These are phyloP conservation scores for Candida hungchunana DNA, from an alignment of 805 yeast genomes.

Conservation along the genomic window DNA sequence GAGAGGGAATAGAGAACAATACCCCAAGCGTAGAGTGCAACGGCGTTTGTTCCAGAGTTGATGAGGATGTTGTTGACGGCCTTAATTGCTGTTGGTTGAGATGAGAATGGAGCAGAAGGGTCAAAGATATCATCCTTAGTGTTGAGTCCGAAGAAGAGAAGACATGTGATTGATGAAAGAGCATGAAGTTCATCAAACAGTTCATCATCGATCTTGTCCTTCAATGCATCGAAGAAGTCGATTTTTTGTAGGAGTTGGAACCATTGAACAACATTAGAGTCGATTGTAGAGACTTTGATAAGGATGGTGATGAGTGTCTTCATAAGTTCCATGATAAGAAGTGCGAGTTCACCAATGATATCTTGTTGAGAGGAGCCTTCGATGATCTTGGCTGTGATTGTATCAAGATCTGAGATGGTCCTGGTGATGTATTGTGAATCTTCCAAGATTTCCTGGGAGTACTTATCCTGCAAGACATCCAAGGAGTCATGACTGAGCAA, in stretches of 20 bases:
- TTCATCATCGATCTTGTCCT: slow-evolving; percentile 17
- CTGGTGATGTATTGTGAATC: slow-evolving; percentile 24
- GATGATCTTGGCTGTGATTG: slow-evolving; percentile 2
- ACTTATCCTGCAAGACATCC: slow-evolving; percentile 23
- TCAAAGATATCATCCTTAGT: slow-evolving; percentile 40
- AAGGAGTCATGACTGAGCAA: slow-evolving; percentile 25
- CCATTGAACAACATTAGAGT: slow-evolving; percentile 45
- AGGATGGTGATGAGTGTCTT: slow-evolving; percentile 38
- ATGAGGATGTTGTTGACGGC: slow-evolving; percentile 38
- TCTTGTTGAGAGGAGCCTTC: slow-evolving; percentile 14
- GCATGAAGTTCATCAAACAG: slow-evolving; percentile 35
- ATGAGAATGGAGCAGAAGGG: slow-evolving; percentile 35
- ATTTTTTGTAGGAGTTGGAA: slow-evolving; percentile 43
- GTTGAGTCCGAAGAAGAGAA: slow-evolving; percentile 55
- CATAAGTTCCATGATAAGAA: slow-evolving; percentile 32
- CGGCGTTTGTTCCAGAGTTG: slow-evolving; percentile 37
- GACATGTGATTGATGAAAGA: slow-evolving; percentile 43
- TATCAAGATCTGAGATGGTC: slow-evolving; percentile 16
- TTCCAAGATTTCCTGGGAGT: slow-evolving; percentile 18
- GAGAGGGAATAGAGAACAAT: slow-evolving; percentile 49
- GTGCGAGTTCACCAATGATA: slow-evolving; percentile 29
- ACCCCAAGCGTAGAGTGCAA: slow-evolving; percentile 65
- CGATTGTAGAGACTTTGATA: slow-evolving; percentile 34
- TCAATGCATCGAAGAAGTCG: slow-evolving; percentile 18
- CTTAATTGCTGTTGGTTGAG: slow-evolving; percentile 36